Evolutionary conservation across 768 basidiomycete genomes (phyloP).

Genomic region (Tricholoma saponaceum): DNA sequence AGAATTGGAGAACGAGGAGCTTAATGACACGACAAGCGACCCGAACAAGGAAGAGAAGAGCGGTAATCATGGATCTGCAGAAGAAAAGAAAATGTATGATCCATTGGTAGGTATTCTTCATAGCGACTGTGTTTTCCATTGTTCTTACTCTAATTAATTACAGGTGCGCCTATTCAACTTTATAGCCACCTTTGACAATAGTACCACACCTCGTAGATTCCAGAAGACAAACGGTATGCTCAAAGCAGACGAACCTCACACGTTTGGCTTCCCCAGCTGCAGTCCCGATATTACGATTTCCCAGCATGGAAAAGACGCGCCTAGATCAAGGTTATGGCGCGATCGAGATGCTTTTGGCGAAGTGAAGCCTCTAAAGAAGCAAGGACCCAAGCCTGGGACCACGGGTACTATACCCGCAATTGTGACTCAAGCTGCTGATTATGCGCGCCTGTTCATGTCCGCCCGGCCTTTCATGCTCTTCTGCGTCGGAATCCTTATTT

Average conservation of each 20-base stretch:
- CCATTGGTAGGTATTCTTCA: constrained; percentile 7
- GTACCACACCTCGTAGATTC: too few relatives aligned
- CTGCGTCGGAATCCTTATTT: constrained; percentile 25
- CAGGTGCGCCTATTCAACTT: constrained; percentile 10
- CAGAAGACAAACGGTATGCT: too few relatives aligned
- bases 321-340: constrained; percentile 6
- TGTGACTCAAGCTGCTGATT: constrained; percentile 18
- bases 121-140: neutral
- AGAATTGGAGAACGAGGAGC: neutral
- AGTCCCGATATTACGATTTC: constrained; percentile 5
- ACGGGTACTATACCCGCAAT: constrained; percentile 5
- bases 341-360: constrained; percentile 9
- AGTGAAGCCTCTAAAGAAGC: constrained; percentile 9
- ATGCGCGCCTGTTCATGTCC: constrained; percentile 25
- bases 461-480: constrained; percentile 25
- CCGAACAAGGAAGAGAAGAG: neutral
- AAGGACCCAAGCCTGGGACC: constrained; percentile 10
- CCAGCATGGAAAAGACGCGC: neutral
- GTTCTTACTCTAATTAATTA: neutral
- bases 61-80: constrained; percentile 2
- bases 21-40: neutral
- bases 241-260: too few relatives aligned
- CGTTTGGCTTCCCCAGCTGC: too few relatives aligned
- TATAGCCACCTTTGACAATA: constrained; percentile 8
- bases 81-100: constrained; percentile 12